Evolutionary conservation across 768 basidiomycete genomes (phyloP).

Genomic region (Pulveroboletus sp.): DNA sequence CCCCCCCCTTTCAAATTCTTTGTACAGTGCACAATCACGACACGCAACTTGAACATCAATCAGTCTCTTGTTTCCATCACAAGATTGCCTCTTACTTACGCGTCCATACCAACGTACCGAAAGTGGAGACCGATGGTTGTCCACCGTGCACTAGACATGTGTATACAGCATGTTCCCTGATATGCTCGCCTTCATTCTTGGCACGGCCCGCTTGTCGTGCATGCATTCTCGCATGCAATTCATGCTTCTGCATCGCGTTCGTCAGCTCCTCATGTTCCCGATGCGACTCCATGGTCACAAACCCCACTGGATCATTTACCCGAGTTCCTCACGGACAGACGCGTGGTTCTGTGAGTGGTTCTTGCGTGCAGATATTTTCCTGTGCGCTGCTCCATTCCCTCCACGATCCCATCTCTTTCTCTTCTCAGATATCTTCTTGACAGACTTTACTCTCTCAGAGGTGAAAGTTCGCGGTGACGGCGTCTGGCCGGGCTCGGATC

Average conservation of each 20-base stretch:
- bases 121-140: neutral
- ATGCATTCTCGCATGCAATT: conserved; percentile 14
- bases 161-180: conserved; percentile 14
- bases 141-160: conserved; percentile 3
- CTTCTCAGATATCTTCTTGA: neutral
- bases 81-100: neutral
- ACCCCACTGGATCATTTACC: conserved; percentile 5
- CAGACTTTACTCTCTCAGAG: neutral
- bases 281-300: conserved; percentile 5
- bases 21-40: neutral
- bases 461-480: no score
- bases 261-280: conserved; percentile 11
- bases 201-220: conserved; percentile 14
- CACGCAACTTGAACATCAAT: no score
- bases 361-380: conserved; percentile 22
- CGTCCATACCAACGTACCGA: neutral
- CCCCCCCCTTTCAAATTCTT: neutral
- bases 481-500: no score
- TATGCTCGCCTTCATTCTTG: conserved; percentile 11
- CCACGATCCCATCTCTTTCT: conserved; percentile 7
- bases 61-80: neutral
- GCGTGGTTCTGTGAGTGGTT: conserved; percentile 2
- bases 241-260: conserved; percentile 16
- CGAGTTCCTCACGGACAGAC: conserved; percentile 15
- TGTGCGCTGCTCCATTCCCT: conserved; percentile 9